Base-by-base conservation (phyloP, 2,329 filamentous ascomycete genomes). In the Hypoxylon sp. region DNA sequence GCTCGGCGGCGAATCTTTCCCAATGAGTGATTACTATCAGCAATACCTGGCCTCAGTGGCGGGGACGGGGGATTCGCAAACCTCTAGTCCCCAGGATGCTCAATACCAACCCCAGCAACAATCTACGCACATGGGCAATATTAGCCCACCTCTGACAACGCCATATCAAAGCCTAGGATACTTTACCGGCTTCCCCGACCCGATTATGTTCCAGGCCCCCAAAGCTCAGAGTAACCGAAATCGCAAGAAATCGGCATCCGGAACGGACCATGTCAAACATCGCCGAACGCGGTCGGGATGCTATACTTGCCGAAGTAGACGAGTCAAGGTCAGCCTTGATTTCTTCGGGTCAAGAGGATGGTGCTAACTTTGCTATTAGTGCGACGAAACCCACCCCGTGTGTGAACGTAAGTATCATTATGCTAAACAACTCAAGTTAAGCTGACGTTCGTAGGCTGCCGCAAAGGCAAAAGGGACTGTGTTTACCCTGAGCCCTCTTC, bases 251-350 rank as follows among this genome's bases (percentile, higher is more conserved):
- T 86, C 86, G 0, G 75, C 81, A 8, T 77, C 82, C 1, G 85
- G 83, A 2, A 69, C 83, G 52, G 92, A 97, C 68, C 91, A 92
- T 76, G 92, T 97, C 73, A 98, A 98, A 80, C 95, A 98, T 79
- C 91, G 94, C 68, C 89, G 96, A 73, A 98, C 96, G 47, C 88
- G 96, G 74, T 98, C 94, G 70, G 96, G 96, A 29, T 99, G 96
- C 82, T 98, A 86, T 72, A 98, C 94, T 51, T 99, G 96, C 80
- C 88, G 96, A 65, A 91, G 91, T 75, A 88, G 96, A 72, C 89
- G 96, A 79, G 94, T 98, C 56, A 98, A 92, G 85, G 89, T 90
- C 82, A 71, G 77, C n/a, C 42, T 44, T 37, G 35, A 24, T 47
- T 24, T 11, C 13, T 17, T 55, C 44, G 39, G 39, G 3, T 57